Evolutionary conservation across 176 grass and related monocot genomes (phyloP).

Genomic region (Microstegium vimineum): DNA sequence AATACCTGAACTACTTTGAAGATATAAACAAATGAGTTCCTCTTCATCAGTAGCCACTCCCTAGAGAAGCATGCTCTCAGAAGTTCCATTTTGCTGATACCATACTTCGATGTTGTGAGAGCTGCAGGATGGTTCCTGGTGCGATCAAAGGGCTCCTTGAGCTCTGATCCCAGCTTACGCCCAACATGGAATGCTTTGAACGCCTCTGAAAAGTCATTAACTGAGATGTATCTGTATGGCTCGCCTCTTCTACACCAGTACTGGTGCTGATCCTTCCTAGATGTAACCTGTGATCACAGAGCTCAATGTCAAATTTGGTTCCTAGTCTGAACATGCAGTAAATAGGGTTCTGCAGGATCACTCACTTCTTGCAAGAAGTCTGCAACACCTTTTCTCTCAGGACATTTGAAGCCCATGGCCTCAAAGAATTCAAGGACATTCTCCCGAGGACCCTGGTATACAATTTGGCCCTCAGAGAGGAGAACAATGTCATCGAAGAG

Average conservation of each 20-base stretch:
- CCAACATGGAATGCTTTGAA: conserved; percentile 86
- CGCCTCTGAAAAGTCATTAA: conserved; percentile 72
- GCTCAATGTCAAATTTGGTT: conserved; percentile 10
- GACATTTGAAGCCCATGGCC: conserved; percentile 83
- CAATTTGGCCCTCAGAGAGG: conserved; percentile 82
- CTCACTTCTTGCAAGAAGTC: conserved; percentile 98
- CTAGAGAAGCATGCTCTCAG: conserved; percentile 69
- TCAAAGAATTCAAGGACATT: conserved; percentile 80
- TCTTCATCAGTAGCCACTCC: conserved; percentile 97
- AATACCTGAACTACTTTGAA: conserved; percentile 87
- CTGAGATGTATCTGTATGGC: conserved; percentile 68
- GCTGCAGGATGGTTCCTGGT: conserved; percentile 82
- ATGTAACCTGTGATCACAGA: conserved; percentile 66
- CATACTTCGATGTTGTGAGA: conserved; percentile 74
- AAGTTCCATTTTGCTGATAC: conserved; percentile 71
- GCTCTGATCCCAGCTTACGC: conserved; percentile 43
- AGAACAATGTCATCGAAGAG: conserved; percentile 89
- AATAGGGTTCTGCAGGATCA: background rate
- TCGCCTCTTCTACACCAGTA: conserved; percentile 59
- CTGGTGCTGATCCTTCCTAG: conserved; percentile 93
- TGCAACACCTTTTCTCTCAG: conserved; percentile 86
- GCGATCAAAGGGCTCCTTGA: conserved; percentile 61
- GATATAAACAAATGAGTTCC: conserved; percentile 96
- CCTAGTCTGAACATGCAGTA: background rate
- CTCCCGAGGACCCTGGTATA: conserved; percentile 90